Evolutionary conservation across 2,329 filamentous ascomycete species (phyloP), one percentile per base, ranked within the genome.

Genomic region (Botrytis pseudocinerea): DNA sequence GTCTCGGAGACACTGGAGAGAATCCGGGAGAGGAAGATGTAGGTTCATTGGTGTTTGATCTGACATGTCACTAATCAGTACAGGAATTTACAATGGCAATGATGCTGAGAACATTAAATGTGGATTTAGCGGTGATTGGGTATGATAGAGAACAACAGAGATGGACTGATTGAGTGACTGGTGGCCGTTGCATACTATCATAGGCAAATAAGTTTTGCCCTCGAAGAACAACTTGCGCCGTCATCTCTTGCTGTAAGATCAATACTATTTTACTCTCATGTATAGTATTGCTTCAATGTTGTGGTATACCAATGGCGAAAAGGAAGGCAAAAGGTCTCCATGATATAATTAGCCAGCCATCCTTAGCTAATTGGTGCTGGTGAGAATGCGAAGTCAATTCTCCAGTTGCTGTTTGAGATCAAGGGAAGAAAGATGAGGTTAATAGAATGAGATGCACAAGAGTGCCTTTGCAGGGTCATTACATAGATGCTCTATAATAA

Each of bases 1-100:
- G 80, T 54, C 72, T 80, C 64, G 81, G 77, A 69, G 79, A 79
- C 73, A 78, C 80, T 14, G 79, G 80, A 38, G 82, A 82, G 44
- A 79, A 79, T 68, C 80, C 81, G 48, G 81, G 80, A 69, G 81
- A 83, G n/a, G 80, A 84, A 35, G 83, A 82, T 70, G 82, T 81
- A 80, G 72, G 83, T 83, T 80, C 83, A 59, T 48, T 25, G 82
- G 83, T 73, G 35, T 46, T 40, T 22, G 46, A 28, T 28, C 46
- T 40, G 38, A 38, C 48, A 66, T 28, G 42, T 28, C 20, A 57
- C 73, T 77, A 66, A 77, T 62, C 22, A 51, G 14, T 60, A 10
- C 76, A 90, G 89, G 86, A 86, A 20, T 92, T 92, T 78, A 91
- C 89, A 20, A 91, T 93, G 86, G 89, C 87, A 65, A 89, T 88